These are phyloP conservation scores for Mycena maculata DNA, from an alignment of 768 basidiomycete species.

Conservation along the genomic window DNA sequence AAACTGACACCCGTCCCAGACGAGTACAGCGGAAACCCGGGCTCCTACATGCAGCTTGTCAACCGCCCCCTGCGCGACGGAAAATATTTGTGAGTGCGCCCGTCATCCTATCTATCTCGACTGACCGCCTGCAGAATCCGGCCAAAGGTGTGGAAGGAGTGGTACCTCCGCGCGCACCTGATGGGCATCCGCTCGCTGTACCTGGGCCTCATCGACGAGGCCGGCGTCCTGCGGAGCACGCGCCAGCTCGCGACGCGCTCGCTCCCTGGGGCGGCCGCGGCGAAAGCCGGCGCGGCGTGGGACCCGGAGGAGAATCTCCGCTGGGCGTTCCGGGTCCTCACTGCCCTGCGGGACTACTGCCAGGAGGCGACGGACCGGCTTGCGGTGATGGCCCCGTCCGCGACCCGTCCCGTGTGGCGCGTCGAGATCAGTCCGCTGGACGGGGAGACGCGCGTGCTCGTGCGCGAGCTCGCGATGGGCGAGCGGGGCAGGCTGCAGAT, in stretches of 20 bases:
- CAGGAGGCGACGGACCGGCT: slow-evolving; percentile 23
- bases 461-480: not conserved
- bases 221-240: slow-evolving; percentile 13
- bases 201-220: slow-evolving; percentile 29
- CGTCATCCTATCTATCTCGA: not conserved
- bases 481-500: not conserved
- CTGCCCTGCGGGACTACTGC: slow-evolving; percentile 22
- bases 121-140: slow-evolving; percentile 6
- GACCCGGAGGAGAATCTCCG: slow-evolving; percentile 13
- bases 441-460: slow-evolving; percentile 13
- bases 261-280: slow-evolving; percentile 1
- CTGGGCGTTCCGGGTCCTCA: slow-evolving; percentile 27
- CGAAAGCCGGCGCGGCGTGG: not conserved
- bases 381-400: not conserved
- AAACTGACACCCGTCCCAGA: not conserved
- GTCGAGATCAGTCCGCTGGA: slow-evolving; percentile 20
- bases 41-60: slow-evolving; percentile 29
- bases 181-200: slow-evolving; percentile 25
- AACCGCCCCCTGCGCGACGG: slow-evolving; percentile 5
- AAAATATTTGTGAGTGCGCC: not conserved
- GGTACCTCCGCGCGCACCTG: slow-evolving; percentile 29
- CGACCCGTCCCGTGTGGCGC: slow-evolving; percentile 1
- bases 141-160: slow-evolving; percentile 22
- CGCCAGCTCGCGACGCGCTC: slow-evolving; percentile 2
- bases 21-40: slow-evolving; percentile 4